Base-by-base conservation (phyloP, 169 alveolate species). In the Babesia bovis region DNA sequence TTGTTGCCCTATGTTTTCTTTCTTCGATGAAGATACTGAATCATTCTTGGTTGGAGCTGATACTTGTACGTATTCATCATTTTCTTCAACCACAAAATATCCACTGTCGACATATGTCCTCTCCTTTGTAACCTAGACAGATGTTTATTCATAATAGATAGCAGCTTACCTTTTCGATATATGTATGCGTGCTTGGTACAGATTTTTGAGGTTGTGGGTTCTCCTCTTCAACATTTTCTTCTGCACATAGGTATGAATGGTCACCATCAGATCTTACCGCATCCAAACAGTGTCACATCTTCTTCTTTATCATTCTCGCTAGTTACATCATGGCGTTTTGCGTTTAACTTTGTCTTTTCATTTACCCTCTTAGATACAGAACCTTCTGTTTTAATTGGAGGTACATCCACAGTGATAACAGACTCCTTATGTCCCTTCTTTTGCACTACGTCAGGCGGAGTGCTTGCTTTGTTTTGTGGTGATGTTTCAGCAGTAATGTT, bases 31-130 rank as follows among this genome's bases (percentile, higher is more conserved):
- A 30, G 28, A 47, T 40, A 23, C 33, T 13, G 47, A 17, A 7
- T 4, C 63, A 3, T 38, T 5, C 40, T 33, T 52, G 42, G 23
- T 55, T 9, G 63, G 60, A 49, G 36, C 56, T 3, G 52, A 42
- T 26, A 79, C 87, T 51, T 79, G 67, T 5, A 79, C 83, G 52
- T 58, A 69, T 26, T 79, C 87, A 10, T 79, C 79, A 26, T 36
- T 35, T 41, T 79, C 87, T 50, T 79, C 87, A 32, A 79, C 83
- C 69, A 79, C 87, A 32, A 69, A 79, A 60, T 79, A 79, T n/a
- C 87, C 87, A 30, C 68, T 71, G 66, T 79, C 87, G 38, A 79
- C 65, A 40, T 79, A 79, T 6, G 83, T 79, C 66, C 26, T 69
- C 61, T 79, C 77, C 78, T 59, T 70, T n/a, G 71, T 35, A 28